These are phyloP conservation scores for Paraphaeosphaeria sporulosa DNA, from an alignment of 2,329 filamentous ascomycete species.

Conservation along the genomic window DNA sequence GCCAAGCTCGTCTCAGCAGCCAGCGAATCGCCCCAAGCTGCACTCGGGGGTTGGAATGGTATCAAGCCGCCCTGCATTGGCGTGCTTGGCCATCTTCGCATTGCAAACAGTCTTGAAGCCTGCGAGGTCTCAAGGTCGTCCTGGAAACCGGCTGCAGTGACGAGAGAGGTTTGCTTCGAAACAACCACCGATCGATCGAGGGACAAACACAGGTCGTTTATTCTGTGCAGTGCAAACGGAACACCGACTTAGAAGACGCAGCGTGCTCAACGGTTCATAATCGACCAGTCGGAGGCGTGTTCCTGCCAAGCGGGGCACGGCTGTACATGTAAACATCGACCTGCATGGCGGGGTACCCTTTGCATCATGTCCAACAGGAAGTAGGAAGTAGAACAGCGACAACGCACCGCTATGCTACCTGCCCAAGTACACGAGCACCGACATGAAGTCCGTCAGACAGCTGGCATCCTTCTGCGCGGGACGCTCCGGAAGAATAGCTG, in stretches of 20 bases:
- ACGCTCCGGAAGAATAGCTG: background rate
- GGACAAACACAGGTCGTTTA: background rate
- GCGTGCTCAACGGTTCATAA: background rate
- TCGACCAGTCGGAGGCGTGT: background rate
- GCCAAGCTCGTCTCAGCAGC: background rate
- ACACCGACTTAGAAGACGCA: background rate
- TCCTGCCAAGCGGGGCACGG: slow-evolving; percentile 1
- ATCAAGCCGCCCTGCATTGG: background rate
- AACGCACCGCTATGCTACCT: background rate
- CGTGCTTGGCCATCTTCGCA: background rate
- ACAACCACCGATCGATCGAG: background rate
- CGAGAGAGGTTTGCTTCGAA: slow-evolving; percentile 2
- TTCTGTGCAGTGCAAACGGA: background rate
- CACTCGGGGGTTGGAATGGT: background rate
- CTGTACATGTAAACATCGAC: background rate
- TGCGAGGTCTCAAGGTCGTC: background rate
- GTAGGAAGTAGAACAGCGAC: background rate
- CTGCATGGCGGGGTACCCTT: slow-evolving; percentile 4
- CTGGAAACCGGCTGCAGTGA: background rate
- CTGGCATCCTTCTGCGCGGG: background rate
- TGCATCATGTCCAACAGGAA: background rate
- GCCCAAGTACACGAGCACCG: background rate
- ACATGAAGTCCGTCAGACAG: background rate
- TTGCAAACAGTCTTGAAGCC: slow-evolving; percentile 6
- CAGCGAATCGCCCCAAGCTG: slow-evolving; percentile 3